Evolutionary conservation across 345 rosid species (phyloP), one percentile per base, ranked within the genome.

Genomic region (Lumnitzera racemosa): DNA sequence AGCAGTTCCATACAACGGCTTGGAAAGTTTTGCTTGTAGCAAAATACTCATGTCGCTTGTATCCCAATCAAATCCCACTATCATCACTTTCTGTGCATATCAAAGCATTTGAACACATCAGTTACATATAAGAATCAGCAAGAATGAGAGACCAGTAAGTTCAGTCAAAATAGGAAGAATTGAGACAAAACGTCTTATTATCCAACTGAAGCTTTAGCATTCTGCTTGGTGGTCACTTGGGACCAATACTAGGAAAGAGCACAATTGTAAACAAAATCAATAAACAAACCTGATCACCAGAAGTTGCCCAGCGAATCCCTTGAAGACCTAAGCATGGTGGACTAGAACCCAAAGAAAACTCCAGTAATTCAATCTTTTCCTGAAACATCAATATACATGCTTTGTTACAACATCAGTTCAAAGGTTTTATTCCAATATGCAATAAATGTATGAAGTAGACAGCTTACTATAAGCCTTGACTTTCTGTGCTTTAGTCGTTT

Each of bases 21-120:
- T 90, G 53, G 96, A 95, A 69, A 94, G 62, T 81, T 90, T 94
- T 27, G 91, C 96, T 31, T 75, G 84, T 78, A 94, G 67, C 86
- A 94, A 70, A 61, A 94, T 87, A 69, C 95, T 88, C 65, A 94
- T 74, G 57, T 94, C 96, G 36, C 67, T 71, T 15, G 95, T 74
- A 64, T 90, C 97, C 99, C 99, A 94, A 54, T 72, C 90, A 70
- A 94, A 86, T 65, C 85, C 91, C 70, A 90, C 51, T 25, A 64
- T 72, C 95, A 94, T 84, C 53, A 86, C 71, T 76, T 71, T 76
- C 99, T 94, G 86, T 69, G 65, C 70, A 65, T 52, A 51, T 49
- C 55, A 24, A 50, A 25, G 67, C 41, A 57, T 5, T 36, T 36
- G 43, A 64, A 64, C 13, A 48, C 15, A 41, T 36, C 11, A 2